These are phyloP conservation scores for Euphrasia confusa DNA, from an alignment of 257 asterid genomes.

Conservation along the genomic window DNA sequence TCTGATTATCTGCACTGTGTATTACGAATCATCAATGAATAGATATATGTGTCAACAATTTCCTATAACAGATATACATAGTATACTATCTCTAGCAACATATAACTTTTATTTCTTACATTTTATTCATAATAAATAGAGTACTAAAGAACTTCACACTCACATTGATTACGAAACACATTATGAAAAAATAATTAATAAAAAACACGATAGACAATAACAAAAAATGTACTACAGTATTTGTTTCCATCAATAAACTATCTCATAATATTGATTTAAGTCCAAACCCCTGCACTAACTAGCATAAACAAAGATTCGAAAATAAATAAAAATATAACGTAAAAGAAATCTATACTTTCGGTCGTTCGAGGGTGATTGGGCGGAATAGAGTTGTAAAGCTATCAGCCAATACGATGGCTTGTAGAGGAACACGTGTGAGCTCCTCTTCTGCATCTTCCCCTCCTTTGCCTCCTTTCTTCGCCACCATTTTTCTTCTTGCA, in stretches of 20 bases:
- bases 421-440: slow-evolving; percentile 64
- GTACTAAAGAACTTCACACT: neutral
- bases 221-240: neutral
- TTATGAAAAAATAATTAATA: neutral
- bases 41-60: neutral
- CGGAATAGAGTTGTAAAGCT: slow-evolving; percentile 94
- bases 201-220: neutral
- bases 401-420: slow-evolving; percentile 89
- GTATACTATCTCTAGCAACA: neutral
- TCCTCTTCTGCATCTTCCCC: slow-evolving; percentile 73
- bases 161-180: slow-evolving; percentile 5
- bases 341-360: slow-evolving; percentile 48
- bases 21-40: neutral
- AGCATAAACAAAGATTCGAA: neutral
- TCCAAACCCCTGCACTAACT: slow-evolving; percentile 6
- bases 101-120: slow-evolving; percentile 1
- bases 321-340: neutral
- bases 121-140: neutral
- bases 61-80: slow-evolving; percentile 3
- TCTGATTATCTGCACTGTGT: slow-evolving; percentile 2
- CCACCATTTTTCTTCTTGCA: slow-evolving; percentile 45
- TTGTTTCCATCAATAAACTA: slow-evolving; percentile 2
- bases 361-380: slow-evolving; percentile 92
- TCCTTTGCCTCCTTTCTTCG: slow-evolving; percentile 62
- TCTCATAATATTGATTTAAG: neutral